Base-by-base conservation (phyloP, 2,329 filamentous ascomycete genomes). In the Penicillium griseofulvum region DNA sequence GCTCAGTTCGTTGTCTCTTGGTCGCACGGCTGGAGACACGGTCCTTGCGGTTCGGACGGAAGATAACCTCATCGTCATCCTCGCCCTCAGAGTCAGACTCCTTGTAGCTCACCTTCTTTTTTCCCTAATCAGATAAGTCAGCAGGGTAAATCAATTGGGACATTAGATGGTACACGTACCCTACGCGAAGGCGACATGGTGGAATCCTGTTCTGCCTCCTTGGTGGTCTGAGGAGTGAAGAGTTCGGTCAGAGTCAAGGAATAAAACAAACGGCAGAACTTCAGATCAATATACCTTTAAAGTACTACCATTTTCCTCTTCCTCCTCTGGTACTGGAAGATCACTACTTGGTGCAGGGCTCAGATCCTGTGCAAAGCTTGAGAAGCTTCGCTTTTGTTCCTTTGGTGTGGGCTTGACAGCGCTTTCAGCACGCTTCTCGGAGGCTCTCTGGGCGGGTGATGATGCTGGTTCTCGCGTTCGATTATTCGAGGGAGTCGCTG, bases 281-380 rank as follows among this genome's bases (percentile, higher is more conserved):
- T 1, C 12, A 17, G 41, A 26, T 28, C 3, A 52, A 45, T 71
- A 72, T 55, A 75, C 74, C 59, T 75, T 61, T 11, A 56, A 65
- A 41, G 70, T 70, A 52, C 78, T 78, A 53, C 31, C 59, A 53
- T 52, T 53, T 19, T 61, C 63, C 16, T 83, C 79, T 59, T 88
- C 87, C 64, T 88, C 85, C 59, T 89, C 85, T 0, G 87, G 85
- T 50, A 87, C 85, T 26, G 84, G 71, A 34, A 82, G 83, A 73
- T 95, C 90, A 73, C 91, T 95, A 72, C 90, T 96, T 5, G 91
- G 88, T 6, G 88, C 83, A 5, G 91, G 90, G 0, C 90, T 92
- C 55, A 87, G 76, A 55, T 79, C 80, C 36, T 78, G 76, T 55
- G 65, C 74, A 56, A 65, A 74, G 64, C 66, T 78, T 65, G 62